A percentile compares a stretch with the other conserved stretches of the same genome.
These are phyloP conservation scores for Samsoniella hepiali DNA, from an alignment of 2,329 filamentous ascomycete genomes.

Conservation along the genomic window DNA sequence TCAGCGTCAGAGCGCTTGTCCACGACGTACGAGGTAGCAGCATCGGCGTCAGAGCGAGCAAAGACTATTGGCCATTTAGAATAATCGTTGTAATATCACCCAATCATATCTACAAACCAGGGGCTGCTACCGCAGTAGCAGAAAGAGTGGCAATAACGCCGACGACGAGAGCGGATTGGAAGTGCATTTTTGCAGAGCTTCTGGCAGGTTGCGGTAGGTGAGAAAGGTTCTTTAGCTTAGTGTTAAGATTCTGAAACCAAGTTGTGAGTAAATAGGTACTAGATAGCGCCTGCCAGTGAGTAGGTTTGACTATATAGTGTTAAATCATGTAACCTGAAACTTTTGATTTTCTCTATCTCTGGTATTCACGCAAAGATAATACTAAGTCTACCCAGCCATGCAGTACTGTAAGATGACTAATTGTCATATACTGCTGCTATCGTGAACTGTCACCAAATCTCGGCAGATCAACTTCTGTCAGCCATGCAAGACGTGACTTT, in stretches of 20 bases:
- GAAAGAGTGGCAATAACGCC: constrained; percentile 5
- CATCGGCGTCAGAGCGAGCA: constrained; percentile 3
- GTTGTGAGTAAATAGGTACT: not conserved
- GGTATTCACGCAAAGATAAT: not conserved
- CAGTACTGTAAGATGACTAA: not conserved
- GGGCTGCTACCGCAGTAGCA: constrained; percentile 6
- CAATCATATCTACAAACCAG: not conserved
- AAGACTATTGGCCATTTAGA: not conserved
- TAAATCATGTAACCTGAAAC: not conserved
- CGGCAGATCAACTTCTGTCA: not conserved
- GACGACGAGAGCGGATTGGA: not conserved
- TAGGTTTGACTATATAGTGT: not conserved
- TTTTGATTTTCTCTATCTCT: too few relatives aligned
- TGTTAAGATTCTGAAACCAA: not conserved
- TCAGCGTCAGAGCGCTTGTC: constrained; percentile 9
- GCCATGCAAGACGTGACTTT: not conserved
- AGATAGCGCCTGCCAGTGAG: not conserved
- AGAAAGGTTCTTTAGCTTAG: not conserved
- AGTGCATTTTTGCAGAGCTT: not conserved
- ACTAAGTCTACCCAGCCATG: too few relatives aligned
- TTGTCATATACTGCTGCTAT: not conserved
- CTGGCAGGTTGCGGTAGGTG: not conserved
- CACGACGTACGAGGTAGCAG: not conserved
- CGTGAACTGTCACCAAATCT: not conserved
- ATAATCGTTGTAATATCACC: too few relatives aligned